Evolutionary conservation across 2,329 filamentous ascomycete genomes (phyloP).

Genomic region (Penicillium psychrosexuale): DNA sequence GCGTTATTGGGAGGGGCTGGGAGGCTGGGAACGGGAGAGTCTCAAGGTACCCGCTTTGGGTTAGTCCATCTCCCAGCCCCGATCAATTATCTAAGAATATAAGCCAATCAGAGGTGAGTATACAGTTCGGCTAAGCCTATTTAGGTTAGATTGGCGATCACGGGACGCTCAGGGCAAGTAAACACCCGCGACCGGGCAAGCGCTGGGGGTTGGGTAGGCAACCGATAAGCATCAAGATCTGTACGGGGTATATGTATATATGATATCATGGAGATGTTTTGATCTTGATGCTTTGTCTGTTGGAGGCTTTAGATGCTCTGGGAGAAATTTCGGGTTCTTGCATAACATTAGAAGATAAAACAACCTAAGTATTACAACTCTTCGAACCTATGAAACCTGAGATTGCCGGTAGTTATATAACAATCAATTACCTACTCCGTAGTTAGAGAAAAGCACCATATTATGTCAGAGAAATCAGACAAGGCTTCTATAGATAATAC

Average conservation of each 20-base stretch:
- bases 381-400: neutral
- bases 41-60: constrained; percentile 9
- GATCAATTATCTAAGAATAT: constrained; percentile 15
- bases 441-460: neutral
- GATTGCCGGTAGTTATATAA: too few species aligned
- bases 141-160: constrained; percentile 18
- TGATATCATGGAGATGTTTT: neutral
- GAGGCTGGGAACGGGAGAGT: constrained; percentile 26
- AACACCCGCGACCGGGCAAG: constrained; percentile 20
- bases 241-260: neutral
- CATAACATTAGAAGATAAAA: neutral
- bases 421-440: neutral
- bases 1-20: constrained; percentile 19
- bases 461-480: neutral
- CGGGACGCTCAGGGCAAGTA: constrained; percentile 24
- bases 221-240: constrained; percentile 18
- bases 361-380: neutral
- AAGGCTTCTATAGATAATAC: too few species aligned
- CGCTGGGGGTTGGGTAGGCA: constrained; percentile 22
- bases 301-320: neutral
- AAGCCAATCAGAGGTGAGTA: constrained; percentile 10
- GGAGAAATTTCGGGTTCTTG: neutral
- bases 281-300: neutral
- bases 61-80: constrained; percentile 18
- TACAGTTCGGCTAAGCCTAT: neutral